A percentile compares a stretch with the other conserved stretches of the same genome.
These are phyloP conservation scores for Hypomontagnella submonticulosa DNA, from an alignment of 495 filamentous ascomycete genomes.

Conservation along the genomic window DNA sequence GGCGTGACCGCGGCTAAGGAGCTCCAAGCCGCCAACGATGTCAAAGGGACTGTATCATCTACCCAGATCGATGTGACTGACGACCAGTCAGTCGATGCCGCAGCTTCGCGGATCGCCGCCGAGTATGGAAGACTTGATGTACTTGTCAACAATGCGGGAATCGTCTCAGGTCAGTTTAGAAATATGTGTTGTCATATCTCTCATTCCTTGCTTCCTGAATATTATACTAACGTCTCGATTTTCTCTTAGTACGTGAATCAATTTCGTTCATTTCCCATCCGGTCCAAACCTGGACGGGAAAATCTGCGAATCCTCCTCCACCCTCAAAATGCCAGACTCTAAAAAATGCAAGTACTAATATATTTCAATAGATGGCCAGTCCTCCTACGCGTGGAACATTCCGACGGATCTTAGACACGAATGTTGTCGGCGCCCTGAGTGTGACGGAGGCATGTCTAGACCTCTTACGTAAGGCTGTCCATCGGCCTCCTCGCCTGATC, in stretches of 20 bases:
- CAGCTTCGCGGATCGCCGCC: slow-evolving; percentile 48
- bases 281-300: too few relatives aligned
- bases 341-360: too few relatives aligned
- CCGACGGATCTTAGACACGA: slow-evolving; percentile 52
- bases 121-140: slow-evolving; percentile 51
- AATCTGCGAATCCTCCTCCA: too few relatives aligned
- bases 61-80: slow-evolving; percentile 36
- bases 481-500: slow-evolving; percentile 31
- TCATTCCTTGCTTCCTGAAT: too few relatives aligned
- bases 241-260: too few relatives aligned
- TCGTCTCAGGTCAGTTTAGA: slow-evolving; percentile 39
- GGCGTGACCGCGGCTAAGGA: slow-evolving; percentile 18
- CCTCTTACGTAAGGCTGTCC: slow-evolving; percentile 50
- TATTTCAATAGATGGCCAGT: slow-evolving; percentile 15
- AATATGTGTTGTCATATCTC: too few relatives aligned
- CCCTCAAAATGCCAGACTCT: too few relatives aligned
- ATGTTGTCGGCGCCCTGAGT: slow-evolving; percentile 53
- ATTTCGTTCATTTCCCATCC: too few relatives aligned
- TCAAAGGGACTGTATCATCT: slow-evolving; percentile 29
- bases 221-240: too few relatives aligned
- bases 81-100: slow-evolving; percentile 40
- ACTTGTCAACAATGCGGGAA: slow-evolving; percentile 50
- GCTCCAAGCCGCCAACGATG: slow-evolving; percentile 3
- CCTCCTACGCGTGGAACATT: slow-evolving; percentile 44
- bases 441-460: slow-evolving; percentile 57